Base-by-base conservation (phyloP, 1,284 basidiomycete species). In the Neotropicomus parvogracilis region DNA sequence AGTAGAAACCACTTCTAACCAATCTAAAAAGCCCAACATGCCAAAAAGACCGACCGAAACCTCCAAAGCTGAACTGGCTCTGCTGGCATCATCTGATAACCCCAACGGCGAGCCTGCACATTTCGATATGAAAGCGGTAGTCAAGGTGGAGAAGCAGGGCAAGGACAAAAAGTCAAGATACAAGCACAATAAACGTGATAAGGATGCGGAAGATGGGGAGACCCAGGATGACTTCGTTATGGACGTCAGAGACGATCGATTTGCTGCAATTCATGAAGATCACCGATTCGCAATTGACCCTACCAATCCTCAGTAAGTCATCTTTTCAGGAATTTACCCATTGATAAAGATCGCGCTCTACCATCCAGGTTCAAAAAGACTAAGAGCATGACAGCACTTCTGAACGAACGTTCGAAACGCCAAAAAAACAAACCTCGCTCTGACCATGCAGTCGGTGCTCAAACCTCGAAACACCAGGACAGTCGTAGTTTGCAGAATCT, bases 241-340 rank as follows among this genome's bases (percentile, higher is more conserved):
- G 58, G 78, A 99, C 63, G 82, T 92, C 48, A 80, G 82, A 58
- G 97, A 99, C 63, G 80, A 87, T 5, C 85, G 97, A 24, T 99
- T 99, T 77, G 80, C 81, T 56, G 86, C 80, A 10, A 63, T 98
- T 40, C 87, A 94, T 64, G 90, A 97, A 56, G 90, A 99, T 63
- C 84, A 93, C 59, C 80, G 85, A 37, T 99, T 91, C 62, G 95
- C 95, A 0, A 92, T 99, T 58, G 97, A 99, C 67, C 95, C 97
- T 17, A 91, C 84, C 40, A 91, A 98, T 71, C 92, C 95, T 64
- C 88, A 85, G 93, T 95, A 62, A 57, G 91, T 76, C 3, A 1
- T 35, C 40, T 47, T n/a, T 45, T 16, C 24, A 8, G 8, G 4
- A 8, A 24, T 24, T 24, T 24, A 24, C 8, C 24, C 24, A 24